Evolutionary conservation across 331 rosid genomes (phyloP).

Genomic region (Dryas integrifolia): DNA sequence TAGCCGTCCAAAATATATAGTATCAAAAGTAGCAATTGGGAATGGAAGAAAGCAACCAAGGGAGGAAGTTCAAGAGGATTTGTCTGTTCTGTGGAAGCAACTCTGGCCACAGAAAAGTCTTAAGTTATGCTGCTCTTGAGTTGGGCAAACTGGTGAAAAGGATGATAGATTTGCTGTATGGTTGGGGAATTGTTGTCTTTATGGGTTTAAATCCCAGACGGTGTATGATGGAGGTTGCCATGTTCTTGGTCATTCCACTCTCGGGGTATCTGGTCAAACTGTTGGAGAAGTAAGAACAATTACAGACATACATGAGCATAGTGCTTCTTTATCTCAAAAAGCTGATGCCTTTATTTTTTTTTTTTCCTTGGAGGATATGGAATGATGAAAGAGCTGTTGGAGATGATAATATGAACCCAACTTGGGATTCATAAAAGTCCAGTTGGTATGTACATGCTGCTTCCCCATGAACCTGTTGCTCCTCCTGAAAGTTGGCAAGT

Average conservation of each 20-base stretch:
- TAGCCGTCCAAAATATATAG: conserved; percentile 8
- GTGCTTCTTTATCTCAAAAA: conserved; percentile 71
- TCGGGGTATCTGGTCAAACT: conserved; percentile 18
- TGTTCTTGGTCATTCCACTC: too few species aligned
- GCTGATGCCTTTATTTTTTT: conserved; percentile 54
- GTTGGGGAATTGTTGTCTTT: conserved; percentile 63
- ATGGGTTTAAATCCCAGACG: too few species aligned
- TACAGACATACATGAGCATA: conserved; percentile 77
- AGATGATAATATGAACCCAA: conserved; percentile 90
- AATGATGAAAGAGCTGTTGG: conserved; percentile 82
- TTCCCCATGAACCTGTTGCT: too few species aligned
- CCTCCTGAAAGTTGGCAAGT: too few species aligned
- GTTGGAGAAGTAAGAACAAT: conserved; percentile 79
- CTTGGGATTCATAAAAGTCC: conserved; percentile 58
- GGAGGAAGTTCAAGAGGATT: conserved; percentile 61
- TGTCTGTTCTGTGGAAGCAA: conserved; percentile 91
- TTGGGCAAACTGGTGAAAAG: conserved; percentile 74
- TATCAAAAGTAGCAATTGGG: conserved; percentile 30
- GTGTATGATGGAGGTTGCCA: too few species aligned
- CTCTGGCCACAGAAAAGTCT: conserved; percentile 70
- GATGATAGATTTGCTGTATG: conserved; percentile 76
- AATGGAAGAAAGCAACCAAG: conserved; percentile 58
- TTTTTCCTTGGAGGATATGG: conserved; percentile 79
- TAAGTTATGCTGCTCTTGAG: conserved; percentile 75
- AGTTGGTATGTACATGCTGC: too few species aligned